Evolutionary conservation across 2,329 filamentous ascomycete species (phyloP).

Genomic region (Elsinoe australis): DNA sequence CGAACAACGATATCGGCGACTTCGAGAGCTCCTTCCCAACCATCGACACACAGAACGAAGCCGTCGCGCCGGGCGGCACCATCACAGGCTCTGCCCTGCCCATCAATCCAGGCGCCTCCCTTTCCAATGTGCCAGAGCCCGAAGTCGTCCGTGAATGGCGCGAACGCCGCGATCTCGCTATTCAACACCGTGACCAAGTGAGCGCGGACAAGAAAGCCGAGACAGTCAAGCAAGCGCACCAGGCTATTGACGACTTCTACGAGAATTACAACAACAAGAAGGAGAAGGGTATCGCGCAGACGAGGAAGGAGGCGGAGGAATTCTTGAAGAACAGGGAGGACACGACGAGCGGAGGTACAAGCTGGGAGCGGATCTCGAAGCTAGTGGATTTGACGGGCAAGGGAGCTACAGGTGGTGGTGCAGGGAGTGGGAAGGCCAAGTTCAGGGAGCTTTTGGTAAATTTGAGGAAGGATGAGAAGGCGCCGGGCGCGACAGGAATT

Average conservation of each 20-base stretch:
- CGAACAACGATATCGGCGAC: conserved; percentile 44
- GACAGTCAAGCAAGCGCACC: conserved; percentile 79
- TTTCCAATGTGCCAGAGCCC: conserved; percentile 71
- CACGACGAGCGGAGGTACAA: conserved; percentile 87
- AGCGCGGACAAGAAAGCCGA: conserved; percentile 74
- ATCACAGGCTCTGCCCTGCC: conserved; percentile 65
- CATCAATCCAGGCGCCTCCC: conserved; percentile 46
- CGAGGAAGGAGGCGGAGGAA: conserved; percentile 83
- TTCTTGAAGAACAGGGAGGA: conserved; percentile 86
- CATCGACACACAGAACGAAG: conserved; percentile 64
- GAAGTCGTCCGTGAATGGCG: conserved; percentile 88
- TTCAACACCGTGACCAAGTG: conserved; percentile 76
- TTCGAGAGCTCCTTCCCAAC: conserved; percentile 92
- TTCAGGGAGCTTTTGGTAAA: conserved; percentile 86
- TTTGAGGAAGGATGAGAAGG: conserved; percentile 87
- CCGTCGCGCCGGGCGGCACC: conserved; percentile 64
- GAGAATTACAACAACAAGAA: conserved; percentile 98
- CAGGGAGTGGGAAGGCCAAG: conserved; percentile 87
- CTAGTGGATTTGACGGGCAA: conserved; percentile 96
- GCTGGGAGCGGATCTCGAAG: conserved; percentile 97
- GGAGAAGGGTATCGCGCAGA: conserved; percentile 85
- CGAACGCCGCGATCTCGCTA: conserved; percentile 73
- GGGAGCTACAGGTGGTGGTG: conserved; percentile 74
- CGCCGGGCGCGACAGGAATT: conserved; percentile 51
- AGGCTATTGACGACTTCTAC: conserved; percentile 98